A percentile compares a stretch with the other conserved stretches of the same genome.
Evolutionary conservation across 176 grass and related monocot genomes (phyloP).

Genomic region (Rhipidocladum racemiflorum): DNA sequence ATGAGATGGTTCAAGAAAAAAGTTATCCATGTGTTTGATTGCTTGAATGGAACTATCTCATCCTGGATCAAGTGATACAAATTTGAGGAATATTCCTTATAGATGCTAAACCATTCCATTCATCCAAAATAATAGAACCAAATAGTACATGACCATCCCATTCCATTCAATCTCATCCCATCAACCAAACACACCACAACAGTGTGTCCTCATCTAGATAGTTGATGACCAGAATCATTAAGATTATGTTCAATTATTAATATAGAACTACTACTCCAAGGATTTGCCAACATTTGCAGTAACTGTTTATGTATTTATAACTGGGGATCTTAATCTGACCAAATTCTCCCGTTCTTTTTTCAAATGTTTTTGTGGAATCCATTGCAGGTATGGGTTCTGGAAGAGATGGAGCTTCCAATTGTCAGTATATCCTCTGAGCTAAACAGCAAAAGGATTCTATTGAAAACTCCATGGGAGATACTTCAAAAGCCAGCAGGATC

Average conservation of each 20-base stretch:
- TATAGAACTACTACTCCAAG: background rate
- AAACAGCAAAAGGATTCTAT: constrained; percentile 49
- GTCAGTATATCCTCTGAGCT: constrained; percentile 46
- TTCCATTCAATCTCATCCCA: too few species aligned
- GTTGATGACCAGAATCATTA: background rate
- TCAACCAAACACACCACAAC: too few species aligned
- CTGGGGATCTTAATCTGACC: background rate
- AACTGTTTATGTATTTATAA: background rate
- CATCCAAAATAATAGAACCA: too few species aligned
- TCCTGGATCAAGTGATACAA: too few species aligned
- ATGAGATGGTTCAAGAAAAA: too few species aligned
- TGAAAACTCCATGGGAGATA: constrained; percentile 81
- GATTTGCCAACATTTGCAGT: background rate
- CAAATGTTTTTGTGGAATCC: background rate
- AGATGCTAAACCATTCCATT: too few species aligned
- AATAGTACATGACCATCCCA: too few species aligned
- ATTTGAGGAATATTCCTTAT: too few species aligned
- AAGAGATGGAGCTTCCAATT: constrained; percentile 70
- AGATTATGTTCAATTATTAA: background rate
- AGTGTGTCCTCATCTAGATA: background rate
- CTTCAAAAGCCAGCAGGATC: constrained; percentile 63
- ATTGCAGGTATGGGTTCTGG: constrained; percentile 75
- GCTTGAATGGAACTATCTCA: too few species aligned
- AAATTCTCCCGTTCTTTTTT: background rate
- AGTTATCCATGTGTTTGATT: too few species aligned